These are phyloP conservation scores for Halophytophthora batemanensis DNA, from an alignment of 352 stramenopile genomes.

Conservation along the genomic window DNA sequence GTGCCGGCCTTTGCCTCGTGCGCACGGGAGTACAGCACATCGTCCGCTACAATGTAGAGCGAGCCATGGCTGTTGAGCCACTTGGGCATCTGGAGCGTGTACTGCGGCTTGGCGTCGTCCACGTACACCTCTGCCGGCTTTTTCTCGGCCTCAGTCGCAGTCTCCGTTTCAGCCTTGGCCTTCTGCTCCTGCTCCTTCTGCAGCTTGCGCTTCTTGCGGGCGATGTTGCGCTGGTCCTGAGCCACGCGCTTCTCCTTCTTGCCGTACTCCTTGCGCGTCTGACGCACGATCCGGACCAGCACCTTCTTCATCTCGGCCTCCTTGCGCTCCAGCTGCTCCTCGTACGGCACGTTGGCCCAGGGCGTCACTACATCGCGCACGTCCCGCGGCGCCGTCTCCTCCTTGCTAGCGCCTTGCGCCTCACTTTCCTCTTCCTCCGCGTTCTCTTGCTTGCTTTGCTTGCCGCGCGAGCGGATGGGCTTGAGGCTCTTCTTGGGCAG, in stretches of 20 bases:
- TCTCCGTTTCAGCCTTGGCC: slow-evolving; percentile 32
- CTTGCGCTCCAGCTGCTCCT: slow-evolving; percentile 82
- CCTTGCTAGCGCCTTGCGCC: background rate
- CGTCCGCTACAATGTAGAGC: slow-evolving; percentile 58
- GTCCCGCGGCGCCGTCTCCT: slow-evolving; percentile 31
- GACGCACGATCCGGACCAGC: slow-evolving; percentile 81
- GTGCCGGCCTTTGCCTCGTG: slow-evolving; percentile 45
- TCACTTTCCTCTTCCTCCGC: slow-evolving; percentile 8
- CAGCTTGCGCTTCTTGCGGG: slow-evolving; percentile 57
- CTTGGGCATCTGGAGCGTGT: slow-evolving; percentile 45
- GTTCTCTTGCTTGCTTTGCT: slow-evolving; percentile 10
- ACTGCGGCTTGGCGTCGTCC: slow-evolving; percentile 31
- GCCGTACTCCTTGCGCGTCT: slow-evolving; percentile 80
- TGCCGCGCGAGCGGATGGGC: slow-evolving; percentile 15
- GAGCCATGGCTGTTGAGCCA: slow-evolving; percentile 81
- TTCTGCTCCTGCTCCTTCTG: slow-evolving; percentile 72
- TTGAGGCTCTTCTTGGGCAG: slow-evolving; percentile 61
- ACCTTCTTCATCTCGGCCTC: slow-evolving; percentile 90
- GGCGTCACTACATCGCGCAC: slow-evolving; percentile 80
- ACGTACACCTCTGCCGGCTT: slow-evolving; percentile 12
- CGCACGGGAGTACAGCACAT: slow-evolving; percentile 54
- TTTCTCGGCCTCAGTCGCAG: slow-evolving; percentile 20
- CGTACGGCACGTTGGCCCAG: slow-evolving; percentile 74
- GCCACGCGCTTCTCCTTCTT: slow-evolving; percentile 85
- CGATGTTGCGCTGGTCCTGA: slow-evolving; percentile 51